Conservation (phyloP, 495 filamentous ascomycete genomes). For the Xylaria venustula region DNA sequence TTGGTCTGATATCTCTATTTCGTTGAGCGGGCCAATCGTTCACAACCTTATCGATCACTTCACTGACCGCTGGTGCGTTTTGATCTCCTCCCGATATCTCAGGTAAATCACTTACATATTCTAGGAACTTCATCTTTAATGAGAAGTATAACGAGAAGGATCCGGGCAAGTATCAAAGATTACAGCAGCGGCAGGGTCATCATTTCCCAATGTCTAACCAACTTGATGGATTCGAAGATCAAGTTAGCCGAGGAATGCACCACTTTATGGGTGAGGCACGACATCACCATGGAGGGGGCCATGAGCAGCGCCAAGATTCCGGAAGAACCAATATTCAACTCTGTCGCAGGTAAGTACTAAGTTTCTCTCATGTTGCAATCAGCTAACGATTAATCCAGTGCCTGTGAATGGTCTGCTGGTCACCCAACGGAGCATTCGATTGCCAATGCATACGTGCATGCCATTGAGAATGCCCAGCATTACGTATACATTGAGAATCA, state of each 20-base stretch:
- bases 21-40: slow-evolving; percentile 75
- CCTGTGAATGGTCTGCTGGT: slow-evolving; percentile 71
- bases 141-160: slow-evolving; percentile 74
- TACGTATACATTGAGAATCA: slow-evolving; percentile 97
- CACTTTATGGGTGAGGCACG: slow-evolving; percentile 28
- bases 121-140: slow-evolving; percentile 78
- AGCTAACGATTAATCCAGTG: slow-evolving; percentile 39
- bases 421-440: slow-evolving; percentile 78
- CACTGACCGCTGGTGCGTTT: slow-evolving; percentile 68
- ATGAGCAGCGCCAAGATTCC: slow-evolving; percentile 13
- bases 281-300: too few relatives aligned
- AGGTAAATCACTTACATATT: slow-evolving; percentile 4
- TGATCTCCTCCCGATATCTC: neutral
- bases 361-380: neutral
- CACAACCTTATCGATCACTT: slow-evolving; percentile 79
- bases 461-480: slow-evolving; percentile 77
- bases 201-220: slow-evolving; percentile 34
- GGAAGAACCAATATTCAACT: slow-evolving; percentile 36
- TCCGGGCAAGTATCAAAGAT: slow-evolving; percentile 57
- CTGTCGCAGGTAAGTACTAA: slow-evolving; percentile 37
- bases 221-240: slow-evolving; percentile 48
- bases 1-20: slow-evolving; percentile 87
- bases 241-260: slow-evolving; percentile 39
- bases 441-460: slow-evolving; percentile 80
- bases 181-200: slow-evolving; percentile 36